phyloP scores from a whole-genome alignment of 2,329 filamentous ascomycete species.

The Xylariales sp. region DNA sequence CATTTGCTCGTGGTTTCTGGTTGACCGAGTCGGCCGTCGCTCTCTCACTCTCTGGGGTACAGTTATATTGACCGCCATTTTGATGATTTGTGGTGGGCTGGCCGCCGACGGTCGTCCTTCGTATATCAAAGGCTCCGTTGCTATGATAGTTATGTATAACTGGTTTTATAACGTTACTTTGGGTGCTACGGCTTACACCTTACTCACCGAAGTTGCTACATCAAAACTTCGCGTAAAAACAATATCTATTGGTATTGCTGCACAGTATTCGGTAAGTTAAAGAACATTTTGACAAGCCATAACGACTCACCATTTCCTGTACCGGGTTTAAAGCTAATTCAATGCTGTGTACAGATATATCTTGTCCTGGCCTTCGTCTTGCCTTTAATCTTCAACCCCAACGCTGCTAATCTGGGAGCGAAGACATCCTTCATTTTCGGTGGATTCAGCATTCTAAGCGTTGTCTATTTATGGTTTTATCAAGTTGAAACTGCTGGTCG shows the following conservation, averaged over 20 bases:
- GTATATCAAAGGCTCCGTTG: constrained; percentile 21
- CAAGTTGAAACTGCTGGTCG: constrained; percentile 28
- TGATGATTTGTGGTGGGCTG: constrained; percentile 33
- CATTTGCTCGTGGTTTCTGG: constrained; percentile 31
- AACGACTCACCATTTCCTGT: not conserved
- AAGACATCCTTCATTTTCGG: constrained; percentile 37
- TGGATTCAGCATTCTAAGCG: constrained; percentile 20
- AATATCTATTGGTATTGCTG: constrained; percentile 25
- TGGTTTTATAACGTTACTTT: constrained; percentile 35
- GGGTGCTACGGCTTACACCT: constrained; percentile 31
- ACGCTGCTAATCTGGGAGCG: constrained; percentile 29
- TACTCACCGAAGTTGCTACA: constrained; percentile 17
- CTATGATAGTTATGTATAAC: constrained; percentile 32
- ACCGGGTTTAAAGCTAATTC: not conserved
- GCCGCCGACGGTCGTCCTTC: constrained; percentile 15
- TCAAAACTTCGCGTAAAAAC: constrained; percentile 25
- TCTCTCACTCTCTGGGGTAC: constrained; percentile 30
- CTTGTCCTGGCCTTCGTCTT: constrained; percentile 15
- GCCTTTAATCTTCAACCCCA: constrained; percentile 23
- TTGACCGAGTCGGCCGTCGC: constrained; percentile 31
- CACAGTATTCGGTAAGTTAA: constrained; percentile 17
- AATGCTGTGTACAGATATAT: constrained; percentile 1
- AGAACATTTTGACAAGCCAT: no score
- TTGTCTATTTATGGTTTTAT: constrained; percentile 24
- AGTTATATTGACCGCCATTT: constrained; percentile 28